These are phyloP conservation scores for Diaporthe vexans DNA, from an alignment of 2,329 filamentous ascomycete genomes.

Conservation along the genomic window DNA sequence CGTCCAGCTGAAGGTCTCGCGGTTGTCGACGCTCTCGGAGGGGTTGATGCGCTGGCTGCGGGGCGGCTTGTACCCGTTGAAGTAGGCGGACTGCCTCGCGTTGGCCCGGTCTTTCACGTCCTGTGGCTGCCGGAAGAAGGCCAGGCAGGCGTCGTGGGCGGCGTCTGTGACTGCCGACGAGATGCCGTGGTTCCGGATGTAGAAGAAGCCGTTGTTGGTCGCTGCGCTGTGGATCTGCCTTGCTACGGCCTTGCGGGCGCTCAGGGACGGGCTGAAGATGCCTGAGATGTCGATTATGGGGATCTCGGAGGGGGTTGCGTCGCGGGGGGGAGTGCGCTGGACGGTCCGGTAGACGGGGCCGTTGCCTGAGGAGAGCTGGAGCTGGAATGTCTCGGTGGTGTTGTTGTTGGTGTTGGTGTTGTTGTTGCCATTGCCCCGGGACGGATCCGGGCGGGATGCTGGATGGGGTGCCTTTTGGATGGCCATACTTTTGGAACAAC, in stretches of 20 bases:
- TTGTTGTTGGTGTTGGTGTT: neutral
- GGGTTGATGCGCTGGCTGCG: constrained; percentile 62
- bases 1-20: constrained; percentile 65
- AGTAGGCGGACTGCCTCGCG: constrained; percentile 55
- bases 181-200: constrained; percentile 66
- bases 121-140: constrained; percentile 63
- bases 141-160: constrained; percentile 52
- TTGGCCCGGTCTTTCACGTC: constrained; percentile 58
- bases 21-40: constrained; percentile 62
- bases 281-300: constrained; percentile 66
- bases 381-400: constrained; percentile 45
- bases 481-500: neutral
- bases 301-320: constrained; percentile 59
- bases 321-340: constrained; percentile 53
- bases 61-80: constrained; percentile 63
- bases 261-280: constrained; percentile 50
- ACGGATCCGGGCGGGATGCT: neutral
- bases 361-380: constrained; percentile 54
- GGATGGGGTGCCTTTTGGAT: neutral
- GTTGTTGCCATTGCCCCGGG: neutral
- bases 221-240: constrained; percentile 54
- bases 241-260: constrained; percentile 42
- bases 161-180: constrained; percentile 47
- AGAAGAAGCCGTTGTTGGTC: constrained; percentile 68
- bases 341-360: constrained; percentile 55